Percentiles rank a stretch among this genome's conserved stretches.
These are phyloP conservation scores for Clausena lansium DNA, from an alignment of 345 rosid species.

Conservation along the genomic window DNA sequence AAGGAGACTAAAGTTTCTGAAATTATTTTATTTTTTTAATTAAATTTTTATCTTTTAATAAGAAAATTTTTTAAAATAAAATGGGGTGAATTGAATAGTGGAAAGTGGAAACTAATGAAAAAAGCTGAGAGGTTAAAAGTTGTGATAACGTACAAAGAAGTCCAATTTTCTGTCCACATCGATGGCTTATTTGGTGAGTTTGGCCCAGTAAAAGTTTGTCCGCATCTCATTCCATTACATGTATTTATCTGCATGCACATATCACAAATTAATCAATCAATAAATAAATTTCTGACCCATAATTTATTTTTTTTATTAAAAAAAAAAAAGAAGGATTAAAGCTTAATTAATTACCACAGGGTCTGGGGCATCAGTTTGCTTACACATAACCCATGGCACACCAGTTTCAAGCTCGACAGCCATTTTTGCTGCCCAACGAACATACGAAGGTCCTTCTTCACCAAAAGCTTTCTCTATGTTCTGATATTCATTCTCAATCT, in stretches of 20 bases:
- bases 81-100: no score
- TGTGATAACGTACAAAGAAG: constrained; percentile 60
- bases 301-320: no score
- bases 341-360: constrained; percentile 55
- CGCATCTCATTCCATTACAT: constrained; percentile 87
- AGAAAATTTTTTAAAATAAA: no score
- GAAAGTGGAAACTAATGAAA: no score
- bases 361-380: constrained; percentile 83
- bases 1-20: no score
- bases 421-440: constrained; percentile 80
- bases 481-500: constrained; percentile 91
- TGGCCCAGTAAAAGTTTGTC: constrained; percentile 75
- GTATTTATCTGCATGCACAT: constrained; percentile 59
- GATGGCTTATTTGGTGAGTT: constrained; percentile 83
- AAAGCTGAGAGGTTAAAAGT: no score
- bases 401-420: constrained; percentile 70
- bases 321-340: not conserved
- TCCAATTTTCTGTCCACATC: constrained; percentile 92
- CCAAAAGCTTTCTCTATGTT: constrained; percentile 51
- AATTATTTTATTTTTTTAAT: no score
- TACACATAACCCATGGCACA: constrained; percentile 99
- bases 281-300: not conserved
- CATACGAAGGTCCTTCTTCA: constrained; percentile 56
- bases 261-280: not conserved
- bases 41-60: no score